Percentiles rank a stretch among this genome's conserved stretches.
phyloP scores from a whole-genome alignment of 495 filamentous ascomycete species.

The Xylaria scruposa region DNA sequence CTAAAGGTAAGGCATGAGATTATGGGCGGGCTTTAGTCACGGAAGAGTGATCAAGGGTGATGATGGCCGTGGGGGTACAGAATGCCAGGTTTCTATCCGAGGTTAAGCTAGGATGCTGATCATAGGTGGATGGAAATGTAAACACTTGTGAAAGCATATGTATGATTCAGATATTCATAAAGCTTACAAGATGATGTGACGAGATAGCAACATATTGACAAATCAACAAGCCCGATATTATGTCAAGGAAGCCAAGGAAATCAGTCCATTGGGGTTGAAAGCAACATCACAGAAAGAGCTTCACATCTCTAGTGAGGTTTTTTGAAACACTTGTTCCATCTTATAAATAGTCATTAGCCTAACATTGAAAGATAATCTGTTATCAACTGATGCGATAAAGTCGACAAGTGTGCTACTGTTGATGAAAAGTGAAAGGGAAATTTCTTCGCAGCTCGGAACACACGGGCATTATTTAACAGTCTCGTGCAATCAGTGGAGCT shows the following conservation, averaged over 20 bases:
- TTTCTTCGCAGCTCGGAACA: background rate
- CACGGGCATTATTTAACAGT: background rate
- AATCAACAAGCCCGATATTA: background rate
- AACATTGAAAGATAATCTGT: background rate
- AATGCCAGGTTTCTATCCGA: background rate
- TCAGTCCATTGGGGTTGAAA: background rate
- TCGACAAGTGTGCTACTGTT: background rate
- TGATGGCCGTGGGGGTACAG: slow-evolving; percentile 5
- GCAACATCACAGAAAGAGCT: background rate
- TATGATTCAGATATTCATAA: background rate
- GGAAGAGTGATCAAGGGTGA: background rate
- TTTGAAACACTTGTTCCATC: background rate
- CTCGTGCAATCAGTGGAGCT: background rate
- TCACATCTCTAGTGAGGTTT: background rate
- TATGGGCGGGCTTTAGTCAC: background rate
- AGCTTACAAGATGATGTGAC: background rate
- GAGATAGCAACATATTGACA: background rate
- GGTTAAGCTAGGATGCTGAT: background rate
- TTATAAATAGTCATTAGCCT: background rate
- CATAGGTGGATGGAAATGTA: background rate
- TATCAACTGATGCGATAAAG: background rate
- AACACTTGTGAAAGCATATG: background rate
- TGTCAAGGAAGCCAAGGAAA: background rate
- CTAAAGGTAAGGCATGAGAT: slow-evolving; percentile 1
- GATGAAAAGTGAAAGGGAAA: background rate